These are phyloP conservation scores for Terfezia claveryi DNA, from an alignment of 495 filamentous ascomycete species.

Conservation along the genomic window DNA sequence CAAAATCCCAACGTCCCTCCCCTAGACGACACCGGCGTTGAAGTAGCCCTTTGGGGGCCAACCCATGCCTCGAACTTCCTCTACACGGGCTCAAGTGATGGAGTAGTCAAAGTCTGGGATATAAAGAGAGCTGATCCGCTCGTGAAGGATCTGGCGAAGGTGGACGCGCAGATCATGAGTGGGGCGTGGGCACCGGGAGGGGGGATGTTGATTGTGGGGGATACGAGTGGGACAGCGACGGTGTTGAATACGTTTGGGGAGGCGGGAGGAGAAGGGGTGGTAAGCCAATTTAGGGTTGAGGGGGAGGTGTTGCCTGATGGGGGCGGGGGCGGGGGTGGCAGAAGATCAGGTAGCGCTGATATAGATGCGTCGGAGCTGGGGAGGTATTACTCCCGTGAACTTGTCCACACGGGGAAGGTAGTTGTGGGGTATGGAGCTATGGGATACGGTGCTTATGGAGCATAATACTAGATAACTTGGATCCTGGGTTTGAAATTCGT, in stretches of 20 bases:
- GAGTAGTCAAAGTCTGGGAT: slow-evolving; percentile 71
- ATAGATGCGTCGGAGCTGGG: neutral
- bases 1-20: slow-evolving; percentile 36
- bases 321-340: no score
- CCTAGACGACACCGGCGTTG: slow-evolving; percentile 55
- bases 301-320: neutral
- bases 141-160: slow-evolving; percentile 34
- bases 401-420: neutral
- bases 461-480: no score
- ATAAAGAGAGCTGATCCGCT: slow-evolving; percentile 39
- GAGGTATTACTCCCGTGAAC: neutral
- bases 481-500: no score
- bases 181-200: slow-evolving; percentile 10
- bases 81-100: slow-evolving; percentile 83
- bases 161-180: slow-evolving; percentile 30
- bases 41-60: slow-evolving; percentile 58
- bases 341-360: neutral
- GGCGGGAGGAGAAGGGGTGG: neutral
- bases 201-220: slow-evolving; percentile 14
- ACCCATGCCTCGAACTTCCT: slow-evolving; percentile 33
- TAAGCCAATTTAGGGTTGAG: neutral
- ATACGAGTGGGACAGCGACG: slow-evolving; percentile 10
- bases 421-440: neutral
- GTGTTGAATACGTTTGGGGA: slow-evolving; percentile 6
- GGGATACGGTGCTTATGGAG: no score